Evolutionary conservation across 1,139 yeast genomes (phyloP).

Genomic region (Ogataea hybrid): DNA sequence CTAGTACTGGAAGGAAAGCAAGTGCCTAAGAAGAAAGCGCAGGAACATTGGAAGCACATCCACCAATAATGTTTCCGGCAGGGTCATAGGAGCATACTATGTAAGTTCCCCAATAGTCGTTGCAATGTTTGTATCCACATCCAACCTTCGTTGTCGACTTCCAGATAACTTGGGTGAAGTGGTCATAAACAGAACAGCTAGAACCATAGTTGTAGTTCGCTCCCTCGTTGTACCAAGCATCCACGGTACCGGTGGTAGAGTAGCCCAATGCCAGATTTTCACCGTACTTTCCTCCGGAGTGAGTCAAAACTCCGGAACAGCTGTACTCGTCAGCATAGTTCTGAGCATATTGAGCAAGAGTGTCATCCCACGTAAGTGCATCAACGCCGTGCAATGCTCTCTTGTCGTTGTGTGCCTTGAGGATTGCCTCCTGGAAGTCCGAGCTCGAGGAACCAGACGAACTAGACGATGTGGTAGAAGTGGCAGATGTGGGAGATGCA

Average conservation of each 20-base stretch:
- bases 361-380: constrained; percentile 43
- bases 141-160: constrained; percentile 53
- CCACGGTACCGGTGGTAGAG: constrained; percentile 43
- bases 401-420: constrained; percentile 46
- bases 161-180: constrained; percentile 75
- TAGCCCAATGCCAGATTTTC: constrained; percentile 56
- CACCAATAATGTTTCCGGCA: constrained; percentile 56
- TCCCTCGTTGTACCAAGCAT: constrained; percentile 68
- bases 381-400: constrained; percentile 51
- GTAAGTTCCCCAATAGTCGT: constrained; percentile 46
- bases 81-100: constrained; percentile 65
- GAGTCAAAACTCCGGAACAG: constrained; percentile 48
- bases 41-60: constrained; percentile 53
- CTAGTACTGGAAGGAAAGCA: neutral
- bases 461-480: constrained; percentile 15
- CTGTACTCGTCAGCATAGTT: constrained; percentile 42
- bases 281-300: constrained; percentile 51
- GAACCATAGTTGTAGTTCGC: constrained; percentile 50
- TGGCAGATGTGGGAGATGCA: constrained; percentile 20
- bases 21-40: constrained; percentile 28
- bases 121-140: constrained; percentile 57
- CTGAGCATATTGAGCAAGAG: constrained; percentile 47
- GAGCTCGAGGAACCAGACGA: constrained; percentile 9
- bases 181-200: constrained; percentile 34
- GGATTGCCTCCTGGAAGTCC: constrained; percentile 32